Evolutionary conservation across 257 asterid species (phyloP), one percentile per base, ranked within the genome.

Genomic region (Rubia yunnanensis): DNA sequence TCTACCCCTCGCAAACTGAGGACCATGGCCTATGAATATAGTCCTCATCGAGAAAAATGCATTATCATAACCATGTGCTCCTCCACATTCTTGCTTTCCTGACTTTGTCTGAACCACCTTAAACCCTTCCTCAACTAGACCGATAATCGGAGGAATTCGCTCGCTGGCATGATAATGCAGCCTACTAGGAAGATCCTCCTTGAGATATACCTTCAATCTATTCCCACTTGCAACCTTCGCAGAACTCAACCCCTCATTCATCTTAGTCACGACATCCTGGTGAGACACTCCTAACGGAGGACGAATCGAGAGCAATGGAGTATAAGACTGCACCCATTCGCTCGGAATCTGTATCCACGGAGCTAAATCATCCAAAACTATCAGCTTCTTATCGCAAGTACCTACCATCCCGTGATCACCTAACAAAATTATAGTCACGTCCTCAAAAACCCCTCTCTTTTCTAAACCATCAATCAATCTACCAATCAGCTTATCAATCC

Each of bases 341-440:
- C 64, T 30, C 0, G 89, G 85, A 52, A 87, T 79, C 35, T 72
- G 31, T 58, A 86, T 70, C 92, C 91, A 84, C 0, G 73, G 67
- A 26, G 81, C 73, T 27, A 87, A 65, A 77, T 84, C 95, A 59
- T 87, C 85, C 23, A 87, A 75, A 73, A 77, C 78, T 23, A 85
- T 85, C 64, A 85, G 57, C 74, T 83, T 87, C 63, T 78, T 79
- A 64, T 87, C 95, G 53, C 95, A 87, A 1, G 89, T 87, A 36
- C 92, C 95, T 13, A 81, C 92, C 95, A 86, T 86, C 2, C 91
- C 95, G 70, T 84, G 95, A 82, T 86, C 95, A 17, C 95, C 95
- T 46, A 87, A 35, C 89, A 85, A 30, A 9, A 87, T 83, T 2
- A 85, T 56, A 54, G 30, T 81, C 20, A 81, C 88, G 77, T 85